Evolutionary conservation across 495 filamentous ascomycete genomes (phyloP), one percentile per base, ranked within the genome.

Genomic region (Pyrenula aspistea): DNA sequence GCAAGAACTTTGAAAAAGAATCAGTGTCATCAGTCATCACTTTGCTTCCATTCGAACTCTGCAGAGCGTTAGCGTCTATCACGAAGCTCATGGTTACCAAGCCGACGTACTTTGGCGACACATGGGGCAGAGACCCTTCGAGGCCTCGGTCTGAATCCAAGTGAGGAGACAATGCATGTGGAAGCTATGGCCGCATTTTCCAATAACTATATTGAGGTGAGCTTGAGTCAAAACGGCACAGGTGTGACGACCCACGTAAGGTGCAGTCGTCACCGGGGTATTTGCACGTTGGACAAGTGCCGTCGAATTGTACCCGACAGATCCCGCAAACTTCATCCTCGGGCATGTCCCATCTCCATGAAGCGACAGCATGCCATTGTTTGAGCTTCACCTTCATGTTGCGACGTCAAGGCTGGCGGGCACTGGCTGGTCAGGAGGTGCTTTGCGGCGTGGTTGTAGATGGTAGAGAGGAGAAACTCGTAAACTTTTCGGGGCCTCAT

Each of bases 261-360:
- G 86, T 83, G 72, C 93, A 99, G 63, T 96, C 92, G 64, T 99
- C 93, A 22, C 93, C 93, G 19, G 93, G 93, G 67, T 88, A 96
- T 78, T 95, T 95, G 83, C 93, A 99, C 55, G 90, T 91, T 22
- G 92, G 90, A 72, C 93, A 99, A 11, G 93, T 96, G 22, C 91
- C 90, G 65, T 99, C 93, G 68, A 96, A 99, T 66, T 95, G 89
- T 24, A 94, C 88, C 66, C 92, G 91, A 76, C 93, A 99, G 72
- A 99, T 99, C 57, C 93, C 93, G 62, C 93, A 99, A 57, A 97
- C 89, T 62, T 99, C 93, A 73, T 97, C 93, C 62, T 95, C 91
- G 50, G 93, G 89, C 66, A 96, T 89, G 66, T 97, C 90, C 93
- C 93, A 99, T 57, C 87, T 82, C 93, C 93, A 99, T 24, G 89